These are phyloP conservation scores for Trametes cingulata DNA, from an alignment of 768 basidiomycete genomes.

Conservation along the genomic window DNA sequence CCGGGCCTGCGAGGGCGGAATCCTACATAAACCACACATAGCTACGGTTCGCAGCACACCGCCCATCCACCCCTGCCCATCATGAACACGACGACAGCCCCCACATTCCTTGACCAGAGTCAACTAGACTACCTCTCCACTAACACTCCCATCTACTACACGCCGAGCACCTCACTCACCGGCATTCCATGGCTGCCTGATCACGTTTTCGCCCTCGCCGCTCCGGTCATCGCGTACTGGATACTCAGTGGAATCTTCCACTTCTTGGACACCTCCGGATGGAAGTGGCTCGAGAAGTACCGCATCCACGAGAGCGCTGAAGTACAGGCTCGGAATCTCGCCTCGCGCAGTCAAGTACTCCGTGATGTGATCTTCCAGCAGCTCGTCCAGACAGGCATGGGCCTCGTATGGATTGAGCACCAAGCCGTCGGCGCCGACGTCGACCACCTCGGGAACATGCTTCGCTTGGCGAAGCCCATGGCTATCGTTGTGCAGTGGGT, in stretches of 20 bases:
- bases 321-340: constrained; percentile 72
- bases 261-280: constrained; percentile 69
- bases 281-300: constrained; percentile 78
- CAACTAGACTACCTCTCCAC: constrained; percentile 26
- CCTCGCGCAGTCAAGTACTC: constrained; percentile 69
- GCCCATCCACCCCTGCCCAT: not conserved
- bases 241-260: constrained; percentile 76
- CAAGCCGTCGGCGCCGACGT: constrained; percentile 21
- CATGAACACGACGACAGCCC: constrained; percentile 26
- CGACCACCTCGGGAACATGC: constrained; percentile 44
- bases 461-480: constrained; percentile 39
- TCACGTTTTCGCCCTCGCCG: constrained; percentile 64
- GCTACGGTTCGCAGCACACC: too few relatives aligned
- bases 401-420: constrained; percentile 63
- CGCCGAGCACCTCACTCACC: constrained; percentile 7
- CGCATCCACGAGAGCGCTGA: constrained; percentile 89
- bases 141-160: constrained; percentile 27
- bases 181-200: constrained; percentile 53
- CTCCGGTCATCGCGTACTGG: constrained; percentile 89
- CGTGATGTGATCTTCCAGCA: constrained; percentile 87
- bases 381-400: constrained; percentile 75
- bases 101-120: constrained; percentile 18
- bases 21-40: too few relatives aligned
- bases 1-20: too few relatives aligned
- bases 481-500: constrained; percentile 38